These are phyloP conservation scores for Podospora australis DNA, from an alignment of 495 filamentous ascomycete genomes.

Conservation along the genomic window DNA sequence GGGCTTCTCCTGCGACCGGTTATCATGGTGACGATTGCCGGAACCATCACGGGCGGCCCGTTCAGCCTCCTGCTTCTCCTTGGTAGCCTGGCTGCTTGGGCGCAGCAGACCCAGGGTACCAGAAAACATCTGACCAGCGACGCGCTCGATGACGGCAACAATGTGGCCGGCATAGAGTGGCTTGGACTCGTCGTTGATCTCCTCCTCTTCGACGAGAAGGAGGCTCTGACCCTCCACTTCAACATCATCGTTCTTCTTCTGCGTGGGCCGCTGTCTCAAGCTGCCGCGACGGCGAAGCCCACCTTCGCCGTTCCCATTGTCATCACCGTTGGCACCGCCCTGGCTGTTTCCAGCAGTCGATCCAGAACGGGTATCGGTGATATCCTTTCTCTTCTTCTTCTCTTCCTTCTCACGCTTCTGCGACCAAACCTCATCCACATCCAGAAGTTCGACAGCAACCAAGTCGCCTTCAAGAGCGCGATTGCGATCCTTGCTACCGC, in stretches of 20 bases:
- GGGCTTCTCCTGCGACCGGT: constrained; percentile 85
- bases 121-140: constrained; percentile 98
- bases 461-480: constrained; percentile 92
- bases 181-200: constrained; percentile 97
- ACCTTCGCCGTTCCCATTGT: constrained; percentile 63
- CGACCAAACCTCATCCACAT: constrained; percentile 96
- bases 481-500: constrained; percentile 96
- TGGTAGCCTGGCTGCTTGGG: constrained; percentile 96
- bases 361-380: constrained; percentile 78
- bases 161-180: constrained; percentile 95
- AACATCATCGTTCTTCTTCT: constrained; percentile 99
- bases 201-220: constrained; percentile 93
- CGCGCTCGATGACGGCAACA: constrained; percentile 93
- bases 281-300: constrained; percentile 88
- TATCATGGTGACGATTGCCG: constrained; percentile 64
- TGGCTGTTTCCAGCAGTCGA: constrained; percentile 67
- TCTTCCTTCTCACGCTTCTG: constrained; percentile 99
- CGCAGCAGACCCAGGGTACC: constrained; percentile 88
- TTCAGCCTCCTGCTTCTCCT: constrained; percentile 99
- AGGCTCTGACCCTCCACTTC: constrained; percentile 98
- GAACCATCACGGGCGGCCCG: constrained; percentile 82
- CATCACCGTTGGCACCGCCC: constrained; percentile 57
- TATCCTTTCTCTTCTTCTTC: constrained; percentile 99
- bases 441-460: constrained; percentile 91
- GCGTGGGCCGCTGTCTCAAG: constrained; percentile 90